Base-by-base conservation (phyloP, 352 stramenopile species). In the Pythium rishiriense region DNA sequence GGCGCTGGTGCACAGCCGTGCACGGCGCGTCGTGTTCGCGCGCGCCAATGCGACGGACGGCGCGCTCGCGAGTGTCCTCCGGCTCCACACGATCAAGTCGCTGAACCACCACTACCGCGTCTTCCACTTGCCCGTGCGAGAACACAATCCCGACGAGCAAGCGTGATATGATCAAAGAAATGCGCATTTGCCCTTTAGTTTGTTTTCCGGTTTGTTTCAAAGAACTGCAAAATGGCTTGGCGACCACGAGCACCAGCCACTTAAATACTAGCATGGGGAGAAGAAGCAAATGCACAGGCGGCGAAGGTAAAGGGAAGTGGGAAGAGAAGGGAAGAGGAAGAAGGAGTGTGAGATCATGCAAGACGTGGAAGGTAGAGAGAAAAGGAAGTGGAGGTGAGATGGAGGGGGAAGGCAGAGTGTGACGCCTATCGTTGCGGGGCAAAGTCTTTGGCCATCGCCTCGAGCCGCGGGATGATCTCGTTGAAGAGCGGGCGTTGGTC, bases 21-120 rank as follows among this genome's bases (percentile, higher is more conserved):
- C 81, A 26, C 81, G 85, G 0, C 81, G 88, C 29, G 87, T 97
- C 10, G 70, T 96, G 14, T 97, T 96, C 64, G 51, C 68, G n/a
- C 37, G 63, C 14, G 62, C 51, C 7, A 96, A 96, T 58, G 43
- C 67, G 8, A 62, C 66, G 0, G 73, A 85, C 58, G 90, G 90
- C 9, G 87, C 81, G 17, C 72, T 97, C 10, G 62, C 78, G 41
- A 92, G 81, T 25, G 64, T 57, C 4, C 74, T 87, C 46, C 79
- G 71, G 0, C 69, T 97, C 41, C 90, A 97, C 66, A 91, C 83
- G 4, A 88, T 94, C 58, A 83, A 81, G 73, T 93, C 85, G 28
- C 74, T 97, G 22, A 97, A 97, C 60, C 90, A 97, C 60, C 88
- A 83, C 46, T 97, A 94, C 51, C 83, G 87, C 35, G 88, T 85